Evolutionary conservation across 2,329 filamentous ascomycete genomes (phyloP).

Genomic region (Epichloe sibirici): DNA sequence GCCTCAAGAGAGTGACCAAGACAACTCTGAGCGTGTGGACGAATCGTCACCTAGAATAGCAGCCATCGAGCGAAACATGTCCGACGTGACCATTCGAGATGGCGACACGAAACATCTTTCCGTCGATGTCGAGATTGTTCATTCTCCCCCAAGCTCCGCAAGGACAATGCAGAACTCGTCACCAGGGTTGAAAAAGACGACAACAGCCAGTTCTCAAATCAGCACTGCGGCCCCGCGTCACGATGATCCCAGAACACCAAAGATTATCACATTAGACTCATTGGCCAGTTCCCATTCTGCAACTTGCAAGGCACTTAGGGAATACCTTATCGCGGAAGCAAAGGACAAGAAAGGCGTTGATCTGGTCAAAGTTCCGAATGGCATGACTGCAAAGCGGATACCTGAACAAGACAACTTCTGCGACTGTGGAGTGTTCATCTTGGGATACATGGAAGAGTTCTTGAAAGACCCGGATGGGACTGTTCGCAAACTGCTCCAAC

Average conservation of each 20-base stretch:
- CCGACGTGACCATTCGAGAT: conserved; percentile 15
- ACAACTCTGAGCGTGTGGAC: conserved; percentile 1
- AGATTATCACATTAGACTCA: conserved; percentile 82
- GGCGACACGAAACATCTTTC: conserved; percentile 1
- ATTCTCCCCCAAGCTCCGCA: conserved; percentile 1
- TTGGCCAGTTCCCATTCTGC: conserved; percentile 51
- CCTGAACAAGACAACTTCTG: conserved; percentile 73
- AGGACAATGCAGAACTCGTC: conserved; percentile 1
- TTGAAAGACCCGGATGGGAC: conserved; percentile 62
- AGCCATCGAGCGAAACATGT: conserved; percentile 11
- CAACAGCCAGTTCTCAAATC: conserved; percentile 6
- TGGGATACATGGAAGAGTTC: conserved; percentile 78
- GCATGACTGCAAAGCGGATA: conserved; percentile 60
- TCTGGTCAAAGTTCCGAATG: conserved; percentile 25
- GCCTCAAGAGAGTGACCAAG: conserved; percentile 8
- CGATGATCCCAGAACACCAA: conserved; percentile 40
- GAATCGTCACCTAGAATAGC: conserved; percentile 6
- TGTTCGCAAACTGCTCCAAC: conserved; percentile 50
- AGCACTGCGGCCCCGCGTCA: background rate
- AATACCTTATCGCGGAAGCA: conserved; percentile 67
- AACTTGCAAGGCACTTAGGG: conserved; percentile 56
- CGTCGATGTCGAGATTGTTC: background rate
- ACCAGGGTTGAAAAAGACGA: conserved; percentile 5
- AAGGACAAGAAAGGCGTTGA: conserved; percentile 41
- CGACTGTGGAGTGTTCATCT: conserved; percentile 80